Base-by-base conservation (phyloP, 345 rosid genomes). In the Toxicodendron radicans region DNA sequence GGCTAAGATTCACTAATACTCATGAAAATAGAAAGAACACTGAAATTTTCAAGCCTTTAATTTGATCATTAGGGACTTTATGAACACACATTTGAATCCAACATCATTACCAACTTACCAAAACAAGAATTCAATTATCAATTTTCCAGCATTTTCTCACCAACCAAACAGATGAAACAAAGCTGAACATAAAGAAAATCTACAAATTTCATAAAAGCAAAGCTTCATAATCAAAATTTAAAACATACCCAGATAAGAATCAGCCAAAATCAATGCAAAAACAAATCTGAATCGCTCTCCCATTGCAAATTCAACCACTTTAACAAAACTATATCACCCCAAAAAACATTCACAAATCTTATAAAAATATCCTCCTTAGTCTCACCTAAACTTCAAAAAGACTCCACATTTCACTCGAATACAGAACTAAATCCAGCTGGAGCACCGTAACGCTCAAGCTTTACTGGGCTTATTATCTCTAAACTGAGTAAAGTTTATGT, bases 221-320 rank as follows among this genome's bases (percentile, higher is more conserved):
- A 58, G 49, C 12, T 7, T 41, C 11, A 53, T 10, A 38, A 70
- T 16, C 16, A 76, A 73, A 38, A 56, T 38, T 21, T 7, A 27
- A 33, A 24, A 78, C 84, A 68, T 79, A 81, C 85, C 85, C 80
- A 68, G 77, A 64, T 59, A 54, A 70, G 57, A 80, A 62, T 27
- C 58, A 21, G 71, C 71, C 13, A 38, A 35, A 43, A 35, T 20
- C 45, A 56, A 66, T 12, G 23, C 54, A 61, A 74, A 33, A 71
- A 59, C 27, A 5, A 24, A 61, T 56, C 64, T 4, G 76, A 70
- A 52, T 43, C 48, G 45, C 21, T 71, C 41, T 65, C 59, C 41
- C 73, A 38, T 23, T 7, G 58, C 18, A 41, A 27, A 54, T 61
- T 61, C 67, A n/a, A 30, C 30, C 20, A 2, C 18, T 30, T 64